These are phyloP conservation scores for Ephemerocybe angulata DNA, from an alignment of 768 basidiomycete species.

Conservation along the genomic window DNA sequence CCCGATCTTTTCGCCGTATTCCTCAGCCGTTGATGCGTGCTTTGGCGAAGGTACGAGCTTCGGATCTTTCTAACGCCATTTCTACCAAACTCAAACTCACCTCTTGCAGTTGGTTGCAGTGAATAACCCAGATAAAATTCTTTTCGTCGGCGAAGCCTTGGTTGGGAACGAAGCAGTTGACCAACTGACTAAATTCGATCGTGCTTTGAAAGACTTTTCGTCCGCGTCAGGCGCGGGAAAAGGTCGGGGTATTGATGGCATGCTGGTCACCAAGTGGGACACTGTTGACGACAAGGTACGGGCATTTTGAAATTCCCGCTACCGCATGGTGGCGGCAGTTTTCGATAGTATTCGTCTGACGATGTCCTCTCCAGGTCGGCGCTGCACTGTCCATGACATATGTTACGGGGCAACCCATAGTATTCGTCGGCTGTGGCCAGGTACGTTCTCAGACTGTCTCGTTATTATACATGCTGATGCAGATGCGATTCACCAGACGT, in stretches of 20 bases:
- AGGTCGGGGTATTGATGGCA: conserved; percentile 94
- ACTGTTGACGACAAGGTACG: conserved; percentile 94
- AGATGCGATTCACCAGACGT: conserved; percentile 59
- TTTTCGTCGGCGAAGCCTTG: conserved; percentile 97
- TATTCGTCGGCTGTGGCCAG: conserved; percentile 98
- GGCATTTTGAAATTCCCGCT: too few species aligned
- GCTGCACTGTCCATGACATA: conserved; percentile 99
- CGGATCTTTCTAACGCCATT: not conserved
- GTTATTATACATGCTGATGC: not conserved
- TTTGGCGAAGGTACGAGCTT: conserved; percentile 72
- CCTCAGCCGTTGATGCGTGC: conserved; percentile 91
- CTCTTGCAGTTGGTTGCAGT: conserved; percentile 73
- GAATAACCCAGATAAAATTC: conserved; percentile 94
- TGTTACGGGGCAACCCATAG: conserved; percentile 96
- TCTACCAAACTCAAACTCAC: not conserved
- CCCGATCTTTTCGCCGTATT: conserved; percentile 1
- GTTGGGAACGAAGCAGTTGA: conserved; percentile 99
- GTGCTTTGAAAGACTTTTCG: conserved; percentile 89
- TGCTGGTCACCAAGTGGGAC: conserved; percentile 98
- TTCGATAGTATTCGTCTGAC: too few species aligned
- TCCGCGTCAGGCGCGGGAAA: conserved; percentile 61
- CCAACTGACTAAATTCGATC: conserved; percentile 94
- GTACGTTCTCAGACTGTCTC: conserved; percentile 37
- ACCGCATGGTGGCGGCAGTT: too few species aligned
- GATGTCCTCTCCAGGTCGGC: conserved; percentile 64